Conservation (phyloP, 2,329 filamentous ascomycete genomes). For the Pseudogymnoascus destructans region DNA sequence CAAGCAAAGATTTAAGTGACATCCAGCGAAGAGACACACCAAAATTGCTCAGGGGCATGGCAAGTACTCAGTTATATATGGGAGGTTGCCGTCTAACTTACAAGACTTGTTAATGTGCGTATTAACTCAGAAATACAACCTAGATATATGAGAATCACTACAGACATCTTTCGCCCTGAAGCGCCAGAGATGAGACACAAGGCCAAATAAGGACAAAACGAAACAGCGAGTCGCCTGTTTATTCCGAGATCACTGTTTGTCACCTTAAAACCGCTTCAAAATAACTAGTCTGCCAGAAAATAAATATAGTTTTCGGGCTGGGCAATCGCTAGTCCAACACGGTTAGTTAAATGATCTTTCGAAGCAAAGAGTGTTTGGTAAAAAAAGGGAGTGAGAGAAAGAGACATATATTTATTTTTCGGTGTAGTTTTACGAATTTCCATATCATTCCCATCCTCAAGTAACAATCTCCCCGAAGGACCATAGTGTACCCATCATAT, state of each 20-base stretch:
- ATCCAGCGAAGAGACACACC: background rate
- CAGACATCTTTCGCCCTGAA: background rate
- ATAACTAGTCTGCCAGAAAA: background rate
- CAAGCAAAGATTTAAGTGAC: background rate
- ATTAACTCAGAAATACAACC: background rate
- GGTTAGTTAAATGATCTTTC: background rate
- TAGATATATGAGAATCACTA: background rate
- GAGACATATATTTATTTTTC: background rate
- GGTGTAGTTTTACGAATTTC: background rate
- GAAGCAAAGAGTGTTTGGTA: background rate
- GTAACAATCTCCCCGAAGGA: background rate
- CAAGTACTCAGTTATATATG: background rate
- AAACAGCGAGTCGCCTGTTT: background rate
- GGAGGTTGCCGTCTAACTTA: background rate
- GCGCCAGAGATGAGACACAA: background rate
- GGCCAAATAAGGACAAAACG: too few species aligned
- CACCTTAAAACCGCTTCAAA: background rate
- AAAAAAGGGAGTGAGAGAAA: background rate
- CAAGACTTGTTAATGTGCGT: background rate
- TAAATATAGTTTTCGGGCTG: background rate
- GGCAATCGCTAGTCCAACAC: background rate
- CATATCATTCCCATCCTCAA: background rate
- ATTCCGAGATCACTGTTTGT: background rate
- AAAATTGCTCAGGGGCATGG: background rate
- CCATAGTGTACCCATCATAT: background rate